Evolutionary conservation across 306 rosid species (phyloP).

Genomic region (Inga leiocalycina): DNA sequence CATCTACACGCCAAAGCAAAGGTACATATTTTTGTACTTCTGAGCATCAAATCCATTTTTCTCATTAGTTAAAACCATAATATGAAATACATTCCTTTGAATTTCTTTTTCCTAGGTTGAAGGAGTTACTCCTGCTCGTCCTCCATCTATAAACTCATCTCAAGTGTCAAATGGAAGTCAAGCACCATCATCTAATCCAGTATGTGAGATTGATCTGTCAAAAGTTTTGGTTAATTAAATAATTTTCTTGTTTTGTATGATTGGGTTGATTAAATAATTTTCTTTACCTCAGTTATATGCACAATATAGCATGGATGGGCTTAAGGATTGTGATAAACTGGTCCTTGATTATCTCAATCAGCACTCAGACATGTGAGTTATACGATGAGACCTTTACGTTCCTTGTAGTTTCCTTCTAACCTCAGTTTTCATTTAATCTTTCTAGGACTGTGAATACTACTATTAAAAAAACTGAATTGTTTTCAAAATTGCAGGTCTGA

Average conservation of each 20-base stretch:
- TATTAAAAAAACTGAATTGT: neutral
- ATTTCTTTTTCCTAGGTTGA: conserved; percentile 41
- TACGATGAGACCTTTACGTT: neutral
- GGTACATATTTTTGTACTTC: conserved; percentile 42
- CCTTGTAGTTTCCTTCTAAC: neutral
- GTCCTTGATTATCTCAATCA: conserved; percentile 76
- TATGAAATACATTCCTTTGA: neutral
- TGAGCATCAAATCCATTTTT: neutral
- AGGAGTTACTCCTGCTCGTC: conserved; percentile 50
- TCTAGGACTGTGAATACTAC: neutral
- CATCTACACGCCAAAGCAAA: conserved; percentile 60
- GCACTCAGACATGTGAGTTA: conserved; percentile 78
- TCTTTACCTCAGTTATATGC: conserved; percentile 55
- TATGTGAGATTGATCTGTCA: conserved; percentile 43
- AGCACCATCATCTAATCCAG: conserved; percentile 54
- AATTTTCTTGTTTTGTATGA: conserved; percentile 8
- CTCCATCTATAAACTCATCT: conserved; percentile 45
- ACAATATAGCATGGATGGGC: conserved; percentile 62
- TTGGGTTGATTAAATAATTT: conserved; percentile 28
- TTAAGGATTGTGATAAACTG: conserved; percentile 66
- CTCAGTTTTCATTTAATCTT: conserved; percentile 18
- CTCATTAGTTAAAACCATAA: conserved; percentile 10
- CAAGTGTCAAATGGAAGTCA: conserved; percentile 49
- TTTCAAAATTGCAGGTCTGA: conserved; percentile 56
- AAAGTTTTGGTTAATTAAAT: neutral